Conservation (phyloP, 1,139 yeast species). For the Yamadazyma membranifaciens region DNA sequence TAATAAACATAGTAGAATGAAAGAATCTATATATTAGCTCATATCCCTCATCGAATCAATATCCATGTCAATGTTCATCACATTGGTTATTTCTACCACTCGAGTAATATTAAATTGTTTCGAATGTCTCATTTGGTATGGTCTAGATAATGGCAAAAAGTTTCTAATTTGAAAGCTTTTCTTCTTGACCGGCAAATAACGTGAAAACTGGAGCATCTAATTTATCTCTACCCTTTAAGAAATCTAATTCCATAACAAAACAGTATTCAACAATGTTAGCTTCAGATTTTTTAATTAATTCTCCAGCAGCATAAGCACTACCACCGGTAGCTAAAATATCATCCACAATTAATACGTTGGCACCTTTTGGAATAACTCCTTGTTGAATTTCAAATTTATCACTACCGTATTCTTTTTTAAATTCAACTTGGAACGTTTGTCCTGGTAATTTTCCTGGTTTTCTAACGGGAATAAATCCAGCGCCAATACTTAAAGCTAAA, state of each 20-base stretch:
- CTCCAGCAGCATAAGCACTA: constrained; percentile 91
- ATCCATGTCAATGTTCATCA: neutral
- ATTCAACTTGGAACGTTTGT: constrained; percentile 66
- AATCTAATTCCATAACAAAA: constrained; percentile 91
- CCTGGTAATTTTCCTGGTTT: constrained; percentile 97
- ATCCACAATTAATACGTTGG: constrained; percentile 84
- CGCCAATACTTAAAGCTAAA: constrained; percentile 81
- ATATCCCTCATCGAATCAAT: neutral
- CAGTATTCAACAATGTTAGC: constrained; percentile 77
- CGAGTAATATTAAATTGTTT: too few species aligned
- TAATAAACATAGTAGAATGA: too few species aligned
- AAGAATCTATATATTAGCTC: neutral
- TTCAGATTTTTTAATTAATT: constrained; percentile 62
- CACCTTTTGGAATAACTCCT: constrained; percentile 75
- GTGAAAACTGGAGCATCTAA: constrained; percentile 85
- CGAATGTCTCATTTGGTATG: too few species aligned
- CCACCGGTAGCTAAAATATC: constrained; percentile 99
- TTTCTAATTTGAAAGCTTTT: constrained; percentile 26
- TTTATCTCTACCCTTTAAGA: constrained; percentile 89
- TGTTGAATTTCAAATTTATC: constrained; percentile 89
- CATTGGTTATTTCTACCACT: neutral
- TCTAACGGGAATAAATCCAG: constrained; percentile 93
- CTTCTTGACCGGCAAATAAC: constrained; percentile 78
- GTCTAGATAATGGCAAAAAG: too few species aligned
- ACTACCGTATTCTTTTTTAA: constrained; percentile 87